Conservation (phyloP, 805 yeast genomes). For the Wickerhamiella musiphila region DNA sequence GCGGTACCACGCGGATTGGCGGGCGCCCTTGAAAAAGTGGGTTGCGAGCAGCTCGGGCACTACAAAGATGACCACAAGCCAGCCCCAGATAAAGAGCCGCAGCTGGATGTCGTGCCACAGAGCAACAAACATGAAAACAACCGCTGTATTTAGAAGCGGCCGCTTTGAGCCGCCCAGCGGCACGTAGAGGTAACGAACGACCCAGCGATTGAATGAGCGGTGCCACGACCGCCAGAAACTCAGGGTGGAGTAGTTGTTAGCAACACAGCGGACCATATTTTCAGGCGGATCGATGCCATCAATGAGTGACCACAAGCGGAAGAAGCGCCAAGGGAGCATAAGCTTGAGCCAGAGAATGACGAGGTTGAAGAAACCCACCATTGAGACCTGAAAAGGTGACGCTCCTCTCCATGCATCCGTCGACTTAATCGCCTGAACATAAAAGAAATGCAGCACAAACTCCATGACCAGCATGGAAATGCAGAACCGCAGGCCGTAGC, state of each 20-base stretch:
- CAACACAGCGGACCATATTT: constrained; percentile 92
- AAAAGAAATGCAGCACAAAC: constrained; percentile 65
- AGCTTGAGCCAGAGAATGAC: constrained; percentile 86
- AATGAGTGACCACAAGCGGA: constrained; percentile 80
- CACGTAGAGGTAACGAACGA: constrained; percentile 68
- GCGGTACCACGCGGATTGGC: constrained; percentile 40
- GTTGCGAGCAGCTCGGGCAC: constrained; percentile 58
- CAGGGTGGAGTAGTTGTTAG: constrained; percentile 78
- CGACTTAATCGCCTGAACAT: constrained; percentile 85
- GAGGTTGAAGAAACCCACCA: constrained; percentile 83
- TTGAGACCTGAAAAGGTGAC: constrained; percentile 81
- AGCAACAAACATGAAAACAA: constrained; percentile 90
- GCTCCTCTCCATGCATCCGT: constrained; percentile 80
- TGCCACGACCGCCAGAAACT: constrained; percentile 99
- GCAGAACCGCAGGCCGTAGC: constrained; percentile 50
- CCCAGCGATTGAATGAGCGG: constrained; percentile 82
- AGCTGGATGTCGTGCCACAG: constrained; percentile 96
- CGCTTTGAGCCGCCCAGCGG: constrained; percentile 76
- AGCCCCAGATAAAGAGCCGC: constrained; percentile 81
- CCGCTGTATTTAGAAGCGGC: constrained; percentile 56
- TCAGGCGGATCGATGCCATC: constrained; percentile 96
- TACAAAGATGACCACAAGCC: constrained; percentile 75
- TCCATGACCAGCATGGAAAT: constrained; percentile 81
- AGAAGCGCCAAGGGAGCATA: constrained; percentile 89
- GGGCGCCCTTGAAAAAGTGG: not conserved